Conservation (phyloP, 768 basidiomycete genomes). For the Daedalea quercina region DNA sequence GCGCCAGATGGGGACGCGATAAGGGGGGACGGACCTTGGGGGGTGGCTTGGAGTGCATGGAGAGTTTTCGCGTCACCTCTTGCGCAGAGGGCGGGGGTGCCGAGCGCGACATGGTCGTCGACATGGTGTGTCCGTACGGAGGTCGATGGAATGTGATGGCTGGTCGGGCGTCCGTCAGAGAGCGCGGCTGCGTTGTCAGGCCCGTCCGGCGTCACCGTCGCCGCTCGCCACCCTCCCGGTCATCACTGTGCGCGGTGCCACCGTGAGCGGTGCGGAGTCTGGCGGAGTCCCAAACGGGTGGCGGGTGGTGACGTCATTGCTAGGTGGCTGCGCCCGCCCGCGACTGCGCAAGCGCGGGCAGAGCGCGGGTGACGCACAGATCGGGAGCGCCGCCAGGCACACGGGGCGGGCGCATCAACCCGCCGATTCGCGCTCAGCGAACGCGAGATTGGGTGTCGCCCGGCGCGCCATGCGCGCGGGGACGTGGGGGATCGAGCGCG, state of each 20-base stretch:
- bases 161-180: background rate
- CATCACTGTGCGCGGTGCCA: background rate
- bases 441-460: background rate
- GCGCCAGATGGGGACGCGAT: background rate
- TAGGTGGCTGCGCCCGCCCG: background rate
- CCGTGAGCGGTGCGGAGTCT: conserved; percentile 2
- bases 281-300: conserved; percentile 6
- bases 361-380: background rate
- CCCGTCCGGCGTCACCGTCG: conserved; percentile 16
- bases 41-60: conserved; percentile 57
- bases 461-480: background rate
- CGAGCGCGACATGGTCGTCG: conserved; percentile 17
- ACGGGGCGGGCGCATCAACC: background rate
- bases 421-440: background rate
- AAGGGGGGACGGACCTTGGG: conserved; percentile 22
- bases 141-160: background rate
- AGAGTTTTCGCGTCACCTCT: conserved; percentile 82
- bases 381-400: conserved; percentile 3
- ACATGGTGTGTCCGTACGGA: conserved; percentile 5
- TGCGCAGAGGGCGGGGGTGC: conserved; percentile 73
- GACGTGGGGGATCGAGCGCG: background rate
- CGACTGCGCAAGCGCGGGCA: no score
- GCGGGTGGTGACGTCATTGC: background rate
- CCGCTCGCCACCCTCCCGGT: conserved; percentile 2
- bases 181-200: conserved; percentile 9